phyloP scores from a whole-genome alignment of 73 alveolate genomes.

The Uronychia setigera region DNA sequence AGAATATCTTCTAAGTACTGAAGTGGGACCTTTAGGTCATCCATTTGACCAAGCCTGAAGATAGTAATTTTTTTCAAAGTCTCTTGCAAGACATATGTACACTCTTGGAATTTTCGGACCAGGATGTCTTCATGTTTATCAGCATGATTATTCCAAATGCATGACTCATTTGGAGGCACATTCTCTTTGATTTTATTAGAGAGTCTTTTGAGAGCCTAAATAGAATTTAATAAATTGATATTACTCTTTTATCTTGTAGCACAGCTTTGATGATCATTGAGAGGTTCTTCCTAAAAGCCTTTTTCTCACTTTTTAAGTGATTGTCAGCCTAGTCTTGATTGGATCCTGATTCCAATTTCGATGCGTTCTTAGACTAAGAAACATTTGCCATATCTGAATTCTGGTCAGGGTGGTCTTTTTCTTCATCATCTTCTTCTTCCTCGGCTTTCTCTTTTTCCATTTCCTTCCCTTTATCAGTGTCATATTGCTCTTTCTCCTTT shows the following conservation, averaged over 20 bases:
- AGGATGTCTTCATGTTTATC: background rate
- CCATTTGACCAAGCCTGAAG: too few relatives aligned
- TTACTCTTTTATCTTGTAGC: slow-evolving; percentile 4
- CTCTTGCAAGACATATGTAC: background rate
- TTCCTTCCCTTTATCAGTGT: background rate
- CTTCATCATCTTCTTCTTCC: too few relatives aligned
- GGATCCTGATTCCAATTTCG: too few relatives aligned
- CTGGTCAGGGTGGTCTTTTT: too few relatives aligned
- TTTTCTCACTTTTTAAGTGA: background rate
- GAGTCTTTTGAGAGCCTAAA: background rate
- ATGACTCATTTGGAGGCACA: too few relatives aligned
- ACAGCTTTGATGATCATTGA: background rate
- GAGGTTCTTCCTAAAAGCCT: background rate
- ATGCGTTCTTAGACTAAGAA: too few relatives aligned
- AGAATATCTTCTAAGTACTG: too few relatives aligned
- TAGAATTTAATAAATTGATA: too few relatives aligned
- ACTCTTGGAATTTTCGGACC: background rate
- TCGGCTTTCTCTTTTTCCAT: too few relatives aligned
- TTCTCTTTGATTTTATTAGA: background rate
- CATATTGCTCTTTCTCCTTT: background rate
- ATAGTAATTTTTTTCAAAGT: background rate
- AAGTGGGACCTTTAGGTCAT: too few relatives aligned
- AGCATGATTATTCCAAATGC: background rate
- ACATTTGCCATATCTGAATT: too few relatives aligned
- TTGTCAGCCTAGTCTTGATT: too few relatives aligned